Evolutionary conservation across 179 eudicot species (phyloP), one percentile per base, ranked within the genome.

Genomic region (Corrigiola litoralis): DNA sequence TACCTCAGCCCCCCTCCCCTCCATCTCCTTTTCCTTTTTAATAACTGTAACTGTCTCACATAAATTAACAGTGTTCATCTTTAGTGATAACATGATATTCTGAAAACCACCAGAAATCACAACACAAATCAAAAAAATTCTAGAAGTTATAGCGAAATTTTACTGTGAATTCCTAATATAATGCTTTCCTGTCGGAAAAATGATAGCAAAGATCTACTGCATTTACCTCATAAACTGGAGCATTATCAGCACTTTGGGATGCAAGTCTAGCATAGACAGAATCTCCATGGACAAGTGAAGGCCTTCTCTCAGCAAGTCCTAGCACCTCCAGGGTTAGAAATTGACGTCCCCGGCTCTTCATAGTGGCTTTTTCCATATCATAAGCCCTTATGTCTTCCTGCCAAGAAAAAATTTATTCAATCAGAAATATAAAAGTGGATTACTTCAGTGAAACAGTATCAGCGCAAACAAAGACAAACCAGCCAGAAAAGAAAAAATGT

Each of bases 231-330:
- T 72, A 79, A 25, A 54, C 63, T 31, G 45, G 38, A n/a, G 31
- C 17, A 41, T 42, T 62, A 40, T 73, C 72, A 32, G 63, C 47
- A 74, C 61, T 60, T 58, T 60, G 77, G 29, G 72, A 37, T 42
- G 75, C 68, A 71, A 81, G 80, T 71, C 72, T 79, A 59, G 75
- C 95, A 74, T 51, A 86, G 50, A 91, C 75, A 29, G 29, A 61
- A 76, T 91, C 97, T 47, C 95, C 88, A 67, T 63, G 70, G 61
- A 89, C 96, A 74, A 91, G 87, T 31, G 97, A 91, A 65, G 97
- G 97, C 62, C 97, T 76, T 77, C 72, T 81, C 79, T 91, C 97
- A 45, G 97, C 97, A 58, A 91, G 72, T 60, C 98, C 98, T 28
- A 89, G 91, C 47, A 94, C 97, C 81, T 90, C 89, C 36, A 94